These are phyloP conservation scores for Yarrowia sp. DNA, from an alignment of 805 yeast genomes.

Conservation along the genomic window DNA sequence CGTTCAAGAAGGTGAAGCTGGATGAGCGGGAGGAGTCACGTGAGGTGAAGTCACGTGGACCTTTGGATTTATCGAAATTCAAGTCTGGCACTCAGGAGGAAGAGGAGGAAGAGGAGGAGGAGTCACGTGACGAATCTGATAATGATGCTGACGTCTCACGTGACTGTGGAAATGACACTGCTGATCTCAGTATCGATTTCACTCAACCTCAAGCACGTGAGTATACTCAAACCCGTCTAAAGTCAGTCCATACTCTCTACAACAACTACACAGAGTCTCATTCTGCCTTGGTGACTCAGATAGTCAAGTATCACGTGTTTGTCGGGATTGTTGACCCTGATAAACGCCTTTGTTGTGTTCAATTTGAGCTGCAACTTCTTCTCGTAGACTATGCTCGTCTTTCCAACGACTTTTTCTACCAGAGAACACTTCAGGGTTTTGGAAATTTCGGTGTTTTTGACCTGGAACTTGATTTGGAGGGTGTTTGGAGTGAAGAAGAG, in stretches of 20 bases:
- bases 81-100: neutral
- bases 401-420: conserved; percentile 71
- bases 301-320: conserved; percentile 66
- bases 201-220: neutral
- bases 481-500: conserved; percentile 26
- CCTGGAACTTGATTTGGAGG: conserved; percentile 36
- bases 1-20: conserved; percentile 48
- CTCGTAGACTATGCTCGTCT: conserved; percentile 78
- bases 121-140: neutral
- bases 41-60: neutral
- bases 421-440: conserved; percentile 72
- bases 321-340: conserved; percentile 79
- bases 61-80: neutral
- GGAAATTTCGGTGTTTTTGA: conserved; percentile 69
- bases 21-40: conserved; percentile 36
- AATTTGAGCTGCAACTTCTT: conserved; percentile 72
- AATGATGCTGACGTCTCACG: neutral
- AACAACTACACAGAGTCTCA: conserved; percentile 48
- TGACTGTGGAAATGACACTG: neutral
- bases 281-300: conserved; percentile 57
- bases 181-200: neutral
- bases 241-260: conserved; percentile 52
- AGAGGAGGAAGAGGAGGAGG: too few species aligned
- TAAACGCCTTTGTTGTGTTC: conserved; percentile 75
- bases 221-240: conserved; percentile 28